Percentiles rank a stretch among this genome's conserved stretches.
These are phyloP conservation scores for Centella asiatica DNA, from an alignment of 129 eudicot species.

Conservation along the genomic window DNA sequence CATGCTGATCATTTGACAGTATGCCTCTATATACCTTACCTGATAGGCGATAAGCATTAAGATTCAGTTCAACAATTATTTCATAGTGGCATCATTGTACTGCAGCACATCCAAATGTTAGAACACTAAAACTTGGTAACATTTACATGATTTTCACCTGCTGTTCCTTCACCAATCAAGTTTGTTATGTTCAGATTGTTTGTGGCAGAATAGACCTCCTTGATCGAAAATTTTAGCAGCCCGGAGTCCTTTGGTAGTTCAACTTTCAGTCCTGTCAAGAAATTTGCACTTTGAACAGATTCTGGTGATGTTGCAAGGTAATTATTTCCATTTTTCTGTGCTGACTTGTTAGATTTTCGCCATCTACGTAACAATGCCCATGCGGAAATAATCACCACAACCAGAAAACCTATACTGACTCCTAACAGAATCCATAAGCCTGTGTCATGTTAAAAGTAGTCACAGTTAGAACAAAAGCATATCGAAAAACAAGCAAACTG, in stretches of 20 bases:
- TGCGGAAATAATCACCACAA: conserved; percentile 18
- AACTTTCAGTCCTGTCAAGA: conserved; percentile 20
- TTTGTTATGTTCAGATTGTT: conserved; percentile 37
- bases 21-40: conserved; percentile 57
- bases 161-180: conserved; percentile 66
- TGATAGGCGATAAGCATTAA: conserved; percentile 18
- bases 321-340: conserved; percentile 28
- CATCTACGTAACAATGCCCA: conserved; percentile 24
- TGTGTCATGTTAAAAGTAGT: conserved; percentile 10
- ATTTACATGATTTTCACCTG: conserved; percentile 23
- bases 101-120: neutral
- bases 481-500: neutral
- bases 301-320: neutral
- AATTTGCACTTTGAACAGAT: neutral
- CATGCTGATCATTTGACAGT: conserved; percentile 35
- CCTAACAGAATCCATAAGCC: conserved; percentile 28
- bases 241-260: conserved; percentile 37
- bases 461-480: conserved; percentile 1
- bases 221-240: conserved; percentile 27
- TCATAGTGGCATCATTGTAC: neutral
- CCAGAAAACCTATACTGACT: conserved; percentile 21
- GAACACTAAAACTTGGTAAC: neutral
- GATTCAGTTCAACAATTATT: no score
- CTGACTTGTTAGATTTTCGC: conserved; percentile 14
- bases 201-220: conserved; percentile 51